Evolutionary conservation across 805 yeast species (phyloP), one percentile per base, ranked within the genome.

Genomic region (Candida ulmi): DNA sequence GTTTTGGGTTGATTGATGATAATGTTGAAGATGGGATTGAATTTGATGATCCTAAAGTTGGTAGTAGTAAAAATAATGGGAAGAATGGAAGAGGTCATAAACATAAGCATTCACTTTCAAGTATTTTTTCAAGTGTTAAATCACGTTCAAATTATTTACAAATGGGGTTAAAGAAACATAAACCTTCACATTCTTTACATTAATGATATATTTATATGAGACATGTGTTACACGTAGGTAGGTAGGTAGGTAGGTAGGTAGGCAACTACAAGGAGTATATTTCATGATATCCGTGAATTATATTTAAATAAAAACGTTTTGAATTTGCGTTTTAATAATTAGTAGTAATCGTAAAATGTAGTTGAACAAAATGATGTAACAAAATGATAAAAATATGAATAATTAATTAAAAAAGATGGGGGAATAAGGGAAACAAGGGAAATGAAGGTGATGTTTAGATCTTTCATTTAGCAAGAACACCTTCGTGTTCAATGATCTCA

Each of bases 401-500:
- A 21, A 21, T 6, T 21, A 9, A 21, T 7, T 21, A 21, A n/a
- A 26, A 26, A 12, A 12, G 15, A 26, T 12, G n/a, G 9, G 7
- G 5, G 11, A 12, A 26, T 9, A n/a, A 26, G 29, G n/a, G 29
- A 8, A 26, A n/a, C 13, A 12, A 26, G n/a, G 29, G n/a, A 8
- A 8, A 11, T 5, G 8, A 23, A 23, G 8, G 26, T 8, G 26
- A 23, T 23, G 26, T 23, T 23, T 11, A 23, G 26, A 23, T n/a
- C n/a, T n/a, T n/a, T n/a, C n/a, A 21, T 18, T 11, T n/a, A 30
- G 35, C 15, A 25, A 39, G 17, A 18, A 35, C 13, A 19, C 30
- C 17, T 30, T 34, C 27, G 30, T 48, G 55, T 34, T 55, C 58
- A 32, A 55, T 47, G 30, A 55, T 55, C 41, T 55, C 58, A 42